Evolutionary conservation across 306 rosid genomes (phyloP).

Genomic region (Arachis stenosperma): DNA sequence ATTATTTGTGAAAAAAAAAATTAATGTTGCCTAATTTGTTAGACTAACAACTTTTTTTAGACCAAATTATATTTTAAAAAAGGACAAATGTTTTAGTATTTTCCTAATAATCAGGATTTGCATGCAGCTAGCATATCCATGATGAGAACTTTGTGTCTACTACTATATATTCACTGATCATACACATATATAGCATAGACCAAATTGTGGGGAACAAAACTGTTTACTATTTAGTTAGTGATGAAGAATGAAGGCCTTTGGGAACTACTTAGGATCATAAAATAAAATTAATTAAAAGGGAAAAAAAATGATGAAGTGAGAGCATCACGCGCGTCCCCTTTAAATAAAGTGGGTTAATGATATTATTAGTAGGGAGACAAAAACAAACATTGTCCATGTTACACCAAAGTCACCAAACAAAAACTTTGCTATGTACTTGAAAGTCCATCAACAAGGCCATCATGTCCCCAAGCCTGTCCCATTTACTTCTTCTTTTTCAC

Average conservation of each 20-base stretch:
- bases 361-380: slow-evolving; percentile 26
- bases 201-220: slow-evolving; percentile 17
- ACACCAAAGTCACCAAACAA: slow-evolving; percentile 41
- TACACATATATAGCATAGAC: slow-evolving; percentile 15
- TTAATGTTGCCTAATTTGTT: too few species aligned
- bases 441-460: slow-evolving; percentile 35
- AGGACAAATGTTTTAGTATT: too few species aligned
- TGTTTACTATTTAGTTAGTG: slow-evolving; percentile 16
- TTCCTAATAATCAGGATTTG: background rate
- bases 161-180: slow-evolving; percentile 9
- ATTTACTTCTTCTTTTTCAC: background rate
- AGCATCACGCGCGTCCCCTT: slow-evolving; percentile 37
- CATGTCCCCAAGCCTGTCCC: slow-evolving; percentile 39
- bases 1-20: too few species aligned
- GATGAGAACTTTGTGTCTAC: background rate
- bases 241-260: slow-evolving; percentile 20
- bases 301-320: slow-evolving; percentile 13
- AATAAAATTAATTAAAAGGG: background rate
- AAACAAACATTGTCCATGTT: slow-evolving; percentile 40
- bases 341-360: slow-evolving; percentile 42
- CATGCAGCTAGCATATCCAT: too few species aligned
- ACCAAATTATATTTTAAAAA: too few species aligned
- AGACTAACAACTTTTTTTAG: too few species aligned
- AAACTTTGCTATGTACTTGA: slow-evolving; percentile 40
- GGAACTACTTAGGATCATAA: background rate